Conservation (phyloP, 2,329 filamentous ascomycete genomes). For the Apiospora aurea region DNA sequence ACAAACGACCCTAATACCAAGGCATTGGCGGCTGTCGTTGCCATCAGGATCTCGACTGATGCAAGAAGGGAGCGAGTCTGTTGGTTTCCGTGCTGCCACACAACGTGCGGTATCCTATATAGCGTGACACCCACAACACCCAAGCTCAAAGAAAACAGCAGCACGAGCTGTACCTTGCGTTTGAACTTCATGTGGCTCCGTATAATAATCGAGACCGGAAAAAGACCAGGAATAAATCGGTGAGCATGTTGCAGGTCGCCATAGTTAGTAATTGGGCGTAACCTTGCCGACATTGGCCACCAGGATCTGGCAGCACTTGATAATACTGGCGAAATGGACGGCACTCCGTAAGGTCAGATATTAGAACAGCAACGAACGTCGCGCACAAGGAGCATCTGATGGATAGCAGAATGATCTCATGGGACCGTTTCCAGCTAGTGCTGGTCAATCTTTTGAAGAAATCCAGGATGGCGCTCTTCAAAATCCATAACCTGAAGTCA, state of each 20-base stretch:
- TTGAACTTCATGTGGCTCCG: conserved; percentile 77
- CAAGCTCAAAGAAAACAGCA: conserved; percentile 86
- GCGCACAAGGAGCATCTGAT: conserved; percentile 77
- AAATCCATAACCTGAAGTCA: conserved; percentile 80
- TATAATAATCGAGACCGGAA: conserved; percentile 89
- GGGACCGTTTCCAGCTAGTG: conserved; percentile 80
- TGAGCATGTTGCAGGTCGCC: conserved; percentile 87
- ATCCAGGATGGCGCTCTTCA: conserved; percentile 89
- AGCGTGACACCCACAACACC: conserved; percentile 80
- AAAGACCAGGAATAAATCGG: conserved; percentile 84
- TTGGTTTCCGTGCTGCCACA: conserved; percentile 74
- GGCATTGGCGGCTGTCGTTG: conserved; percentile 85
- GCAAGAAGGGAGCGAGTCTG: conserved; percentile 89
- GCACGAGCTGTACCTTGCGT: conserved; percentile 79
- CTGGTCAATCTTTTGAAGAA: conserved; percentile 88
- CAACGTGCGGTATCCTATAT: conserved; percentile 82
- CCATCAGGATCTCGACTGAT: conserved; percentile 88
- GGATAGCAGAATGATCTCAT: conserved; percentile 72
- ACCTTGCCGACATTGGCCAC: conserved; percentile 83
- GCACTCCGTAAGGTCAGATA: conserved; percentile 86
- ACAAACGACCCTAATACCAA: conserved; percentile 93
- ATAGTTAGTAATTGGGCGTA: conserved; percentile 89
- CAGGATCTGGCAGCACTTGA: conserved; percentile 87
- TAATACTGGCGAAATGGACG: conserved; percentile 77
- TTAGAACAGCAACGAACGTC: conserved; percentile 83